These are phyloP conservation scores for Schwanniomyces sp. DNA, from an alignment of 805 yeast genomes.

Conservation along the genomic window DNA sequence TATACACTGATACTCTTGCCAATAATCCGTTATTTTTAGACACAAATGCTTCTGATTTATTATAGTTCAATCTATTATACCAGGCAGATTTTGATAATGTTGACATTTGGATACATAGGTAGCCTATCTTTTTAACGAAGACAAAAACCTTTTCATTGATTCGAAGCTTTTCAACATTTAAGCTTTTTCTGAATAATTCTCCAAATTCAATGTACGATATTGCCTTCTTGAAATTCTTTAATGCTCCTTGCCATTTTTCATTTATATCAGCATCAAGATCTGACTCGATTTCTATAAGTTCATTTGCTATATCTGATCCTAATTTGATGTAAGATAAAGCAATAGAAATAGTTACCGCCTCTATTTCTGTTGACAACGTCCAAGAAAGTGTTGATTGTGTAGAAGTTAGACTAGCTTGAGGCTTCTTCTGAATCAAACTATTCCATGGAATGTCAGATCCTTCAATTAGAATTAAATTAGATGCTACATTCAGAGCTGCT, in stretches of 20 bases:
- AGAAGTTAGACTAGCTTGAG: background rate
- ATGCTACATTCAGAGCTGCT: slow-evolving; percentile 5
- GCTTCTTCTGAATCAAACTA: slow-evolving; percentile 2
- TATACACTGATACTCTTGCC: slow-evolving; percentile 44
- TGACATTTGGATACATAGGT: slow-evolving; percentile 37
- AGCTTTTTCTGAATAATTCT: slow-evolving; percentile 3
- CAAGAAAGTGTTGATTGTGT: slow-evolving; percentile 13
- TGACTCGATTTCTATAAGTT: slow-evolving; percentile 27
- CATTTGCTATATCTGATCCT: slow-evolving; percentile 36
- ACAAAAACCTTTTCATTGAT: slow-evolving; percentile 10
- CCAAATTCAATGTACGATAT: slow-evolving; percentile 28
- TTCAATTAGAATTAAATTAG: slow-evolving; percentile 1
- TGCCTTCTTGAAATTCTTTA: slow-evolving; percentile 30
- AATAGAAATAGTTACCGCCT: slow-evolving; percentile 20
- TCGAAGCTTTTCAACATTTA: background rate
- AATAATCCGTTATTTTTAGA: slow-evolving; percentile 37
- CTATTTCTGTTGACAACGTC: slow-evolving; percentile 32
- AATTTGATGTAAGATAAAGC: slow-evolving; percentile 29
- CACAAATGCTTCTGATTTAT: slow-evolving; percentile 17
- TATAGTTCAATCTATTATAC: slow-evolving; percentile 27
- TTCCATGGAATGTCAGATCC: slow-evolving; percentile 16
- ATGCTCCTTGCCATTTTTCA: slow-evolving; percentile 38
- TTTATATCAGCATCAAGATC: slow-evolving; percentile 15
- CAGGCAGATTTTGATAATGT: slow-evolving; percentile 39
- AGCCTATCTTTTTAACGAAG: slow-evolving; percentile 23